These are phyloP conservation scores for Bidens hawaiensis DNA, from an alignment of 140 eudicot species.

Conservation along the genomic window DNA sequence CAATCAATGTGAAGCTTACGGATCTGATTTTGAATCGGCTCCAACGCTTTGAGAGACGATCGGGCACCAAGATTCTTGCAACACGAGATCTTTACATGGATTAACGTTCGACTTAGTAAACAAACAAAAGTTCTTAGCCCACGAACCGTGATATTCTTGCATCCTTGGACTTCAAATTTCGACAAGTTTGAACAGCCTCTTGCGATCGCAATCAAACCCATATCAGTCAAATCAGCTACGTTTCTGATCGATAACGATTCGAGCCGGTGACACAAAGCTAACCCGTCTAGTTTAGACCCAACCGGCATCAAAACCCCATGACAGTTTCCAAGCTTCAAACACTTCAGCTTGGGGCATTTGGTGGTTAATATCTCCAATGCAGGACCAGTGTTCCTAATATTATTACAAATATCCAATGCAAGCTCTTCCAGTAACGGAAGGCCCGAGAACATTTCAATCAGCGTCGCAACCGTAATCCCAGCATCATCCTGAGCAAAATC, in stretches of 20 bases:
- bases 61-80: constrained; percentile 74
- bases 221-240: constrained; percentile 67
- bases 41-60: constrained; percentile 60
- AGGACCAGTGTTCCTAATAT: constrained; percentile 63
- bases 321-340: constrained; percentile 61
- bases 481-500: constrained; percentile 55
- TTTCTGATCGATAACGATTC: constrained; percentile 63
- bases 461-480: constrained; percentile 31
- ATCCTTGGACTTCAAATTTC: constrained; percentile 72
- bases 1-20: constrained; percentile 79
- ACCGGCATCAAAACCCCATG: constrained; percentile 75
- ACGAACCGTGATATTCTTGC: constrained; percentile 60
- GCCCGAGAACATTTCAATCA: constrained; percentile 69
- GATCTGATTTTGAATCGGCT: constrained; percentile 61
- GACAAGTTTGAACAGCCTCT: constrained; percentile 73
- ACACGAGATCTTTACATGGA: constrained; percentile 77
- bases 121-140: constrained; percentile 79
- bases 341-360: constrained; percentile 57
- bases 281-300: constrained; percentile 69
- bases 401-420: constrained; percentile 52
- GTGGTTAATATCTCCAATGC: constrained; percentile 58
- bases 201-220: constrained; percentile 78
- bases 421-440: constrained; percentile 73
- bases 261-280: constrained; percentile 72
- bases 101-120: constrained; percentile 48